Percentiles rank a stretch among this genome's conserved stretches.
Evolutionary conservation across 345 rosid species (phyloP).

Genomic region (Raphanus sativus): DNA sequence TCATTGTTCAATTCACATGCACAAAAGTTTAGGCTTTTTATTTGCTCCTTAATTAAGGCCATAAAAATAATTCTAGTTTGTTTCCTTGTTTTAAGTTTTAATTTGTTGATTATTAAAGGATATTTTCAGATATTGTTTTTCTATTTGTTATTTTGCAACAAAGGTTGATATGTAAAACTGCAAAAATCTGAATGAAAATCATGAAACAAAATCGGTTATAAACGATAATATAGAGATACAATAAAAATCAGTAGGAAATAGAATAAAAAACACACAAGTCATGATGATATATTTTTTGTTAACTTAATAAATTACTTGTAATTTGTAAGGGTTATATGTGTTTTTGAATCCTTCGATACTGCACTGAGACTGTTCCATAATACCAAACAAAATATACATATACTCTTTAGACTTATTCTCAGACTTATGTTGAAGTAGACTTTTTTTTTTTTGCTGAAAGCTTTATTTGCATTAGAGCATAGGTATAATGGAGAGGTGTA

Average conservation of each 20-base stretch:
- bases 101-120: not conserved
- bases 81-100: not conserved
- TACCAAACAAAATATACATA: no score
- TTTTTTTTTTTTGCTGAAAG: not conserved
- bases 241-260: not conserved
- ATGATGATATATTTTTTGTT: no score
- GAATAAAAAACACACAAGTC: no score
- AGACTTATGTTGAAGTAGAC: not conserved
- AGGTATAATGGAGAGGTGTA: not conserved
- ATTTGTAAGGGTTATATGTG: not conserved
- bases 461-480: not conserved
- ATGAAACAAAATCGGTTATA: not conserved
- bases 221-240: not conserved
- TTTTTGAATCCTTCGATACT: not conserved
- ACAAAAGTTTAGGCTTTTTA: not conserved
- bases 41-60: not conserved
- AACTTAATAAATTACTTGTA: not conserved
- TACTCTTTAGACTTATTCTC: not conserved
- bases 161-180: no score
- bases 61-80: not conserved
- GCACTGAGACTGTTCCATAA: not conserved
- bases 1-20: slow-evolving; percentile 10
- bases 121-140: not conserved
- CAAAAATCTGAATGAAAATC: not conserved
- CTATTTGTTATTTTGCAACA: not conserved